Base-by-base conservation (phyloP, 768 basidiomycete genomes). In the Ramaria sp. region DNA sequence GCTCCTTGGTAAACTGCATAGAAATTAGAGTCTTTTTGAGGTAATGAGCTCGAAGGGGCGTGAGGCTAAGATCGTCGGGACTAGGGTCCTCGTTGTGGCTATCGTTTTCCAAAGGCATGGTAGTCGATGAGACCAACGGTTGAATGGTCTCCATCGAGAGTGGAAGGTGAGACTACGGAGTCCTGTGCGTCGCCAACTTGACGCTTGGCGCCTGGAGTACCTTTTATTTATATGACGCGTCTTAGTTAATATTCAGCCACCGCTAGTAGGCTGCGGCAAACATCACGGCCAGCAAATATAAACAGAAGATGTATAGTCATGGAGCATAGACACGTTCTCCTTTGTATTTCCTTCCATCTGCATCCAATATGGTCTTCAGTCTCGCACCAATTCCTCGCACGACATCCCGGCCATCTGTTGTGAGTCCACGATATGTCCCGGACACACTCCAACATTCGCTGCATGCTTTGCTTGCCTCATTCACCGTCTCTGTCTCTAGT, bases 1-100 rank as follows among this genome's bases (percentile, higher is more conserved):
- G 77, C 68, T 99, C 96, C n/a, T 70, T 71, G 61, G 72, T 70
- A 61, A 97, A 82, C 67, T 97, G 84, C 50, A 97, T 82, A 60
- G 86, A 81, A 42, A 97, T 77, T 54, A 99, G 82, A 16, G 89
- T 79, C 69, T 98, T 98, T 75, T 98, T 99, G 66, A 99, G 88
- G 69, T 99, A 99, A 65, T 99, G 96, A 3, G 94, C 92, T 41
- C 94, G 85, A 47, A 94, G 71, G 12, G 95, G 89, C 1, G 91
- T 89, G 48, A 97, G 79, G 49, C 71, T 68, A 16, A 30, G 7
- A 24, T 22, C 6, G 2, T 25, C 45, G 22, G 18, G 38, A 15
- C 36, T 37, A 16, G 13, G 6, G 38, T 39, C 6, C 13, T 39
- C 15, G 38, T 15, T n/a, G 39, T 41, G 39, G 39, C 13, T 8